phyloP scores from a whole-genome alignment of 1,284 basidiomycete genomes.

The Marasmius sp. region DNA sequence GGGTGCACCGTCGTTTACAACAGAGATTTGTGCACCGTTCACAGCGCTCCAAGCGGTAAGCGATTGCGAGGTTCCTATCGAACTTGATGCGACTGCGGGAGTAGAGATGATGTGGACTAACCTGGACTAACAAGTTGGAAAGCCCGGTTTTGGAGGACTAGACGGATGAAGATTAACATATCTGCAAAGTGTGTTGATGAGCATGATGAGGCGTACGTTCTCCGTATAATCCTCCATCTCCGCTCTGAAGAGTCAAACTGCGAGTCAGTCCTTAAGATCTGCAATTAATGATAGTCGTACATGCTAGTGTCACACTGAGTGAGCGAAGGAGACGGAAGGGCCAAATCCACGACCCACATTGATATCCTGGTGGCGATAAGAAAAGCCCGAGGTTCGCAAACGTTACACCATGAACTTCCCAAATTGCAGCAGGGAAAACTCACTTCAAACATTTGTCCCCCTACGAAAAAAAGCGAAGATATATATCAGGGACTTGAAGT shows the following conservation, averaged over 20 bases:
- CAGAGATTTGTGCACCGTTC: conserved; percentile 47
- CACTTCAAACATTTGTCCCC: conserved; percentile 59
- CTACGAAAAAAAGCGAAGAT: conserved; percentile 24
- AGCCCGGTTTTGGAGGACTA: conserved; percentile 61
- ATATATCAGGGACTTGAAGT: neutral
- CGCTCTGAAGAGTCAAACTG: conserved; percentile 36
- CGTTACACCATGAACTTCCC: neutral
- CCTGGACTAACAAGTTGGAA: conserved; percentile 55
- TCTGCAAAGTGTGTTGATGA: neutral
- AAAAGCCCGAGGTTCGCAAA: neutral
- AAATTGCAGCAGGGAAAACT: conserved; percentile 2
- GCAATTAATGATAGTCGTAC: conserved; percentile 27
- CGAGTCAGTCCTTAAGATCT: neutral
- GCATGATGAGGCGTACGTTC: conserved; percentile 37
- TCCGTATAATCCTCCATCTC: conserved; percentile 59
- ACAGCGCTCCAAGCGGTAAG: conserved; percentile 56
- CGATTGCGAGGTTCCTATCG: conserved; percentile 44
- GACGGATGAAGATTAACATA: neutral
- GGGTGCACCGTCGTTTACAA: conserved; percentile 50
- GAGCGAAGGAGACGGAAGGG: neutral
- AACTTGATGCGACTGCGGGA: neutral
- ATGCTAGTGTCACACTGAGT: conserved; percentile 30
- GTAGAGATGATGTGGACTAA: conserved; percentile 2
- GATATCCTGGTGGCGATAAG: conserved; percentile 41
- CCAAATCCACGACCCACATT: conserved; percentile 39